These are phyloP conservation scores for Lasiosphaeria miniovina DNA, from an alignment of 495 filamentous ascomycete genomes.

Conservation along the genomic window DNA sequence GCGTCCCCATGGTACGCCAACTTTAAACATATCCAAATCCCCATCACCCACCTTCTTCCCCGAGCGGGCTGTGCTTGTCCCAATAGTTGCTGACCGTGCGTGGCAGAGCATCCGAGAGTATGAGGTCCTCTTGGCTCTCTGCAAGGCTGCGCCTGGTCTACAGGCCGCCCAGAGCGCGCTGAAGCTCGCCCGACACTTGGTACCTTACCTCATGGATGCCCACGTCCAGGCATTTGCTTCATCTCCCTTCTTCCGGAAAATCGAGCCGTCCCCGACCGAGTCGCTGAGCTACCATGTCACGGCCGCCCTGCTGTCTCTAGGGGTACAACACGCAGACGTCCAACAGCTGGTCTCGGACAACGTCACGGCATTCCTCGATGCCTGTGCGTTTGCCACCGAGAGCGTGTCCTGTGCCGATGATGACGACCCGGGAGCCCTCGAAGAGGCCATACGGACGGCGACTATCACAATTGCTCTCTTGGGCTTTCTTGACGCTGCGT, in stretches of 20 bases:
- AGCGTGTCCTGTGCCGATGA: slow-evolving; percentile 43
- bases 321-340: slow-evolving; percentile 62
- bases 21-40: slow-evolving; percentile 3
- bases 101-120: slow-evolving; percentile 70
- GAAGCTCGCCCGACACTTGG: slow-evolving; percentile 67
- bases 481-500: slow-evolving; percentile 80
- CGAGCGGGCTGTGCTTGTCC: too few relatives aligned
- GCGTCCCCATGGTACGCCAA: slow-evolving; percentile 49
- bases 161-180: slow-evolving; percentile 64
- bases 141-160: slow-evolving; percentile 76
- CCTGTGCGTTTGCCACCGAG: slow-evolving; percentile 54
- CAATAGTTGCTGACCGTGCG: slow-evolving; percentile 16
- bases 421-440: slow-evolving; percentile 51
- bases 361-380: slow-evolving; percentile 64
- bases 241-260: slow-evolving; percentile 76
- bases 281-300: slow-evolving; percentile 74
- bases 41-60: background rate
- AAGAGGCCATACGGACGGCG: slow-evolving; percentile 65
- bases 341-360: slow-evolving; percentile 58
- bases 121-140: slow-evolving; percentile 83
- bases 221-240: slow-evolving; percentile 70
- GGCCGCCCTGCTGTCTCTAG: slow-evolving; percentile 73
- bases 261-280: slow-evolving; percentile 90
- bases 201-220: slow-evolving; percentile 79
- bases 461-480: slow-evolving; percentile 76